Percentiles rank a stretch among this genome's conserved stretches.
These are phyloP conservation scores for Penicillium sp. DNA, from an alignment of 2,329 filamentous ascomycete species.

Conservation along the genomic window DNA sequence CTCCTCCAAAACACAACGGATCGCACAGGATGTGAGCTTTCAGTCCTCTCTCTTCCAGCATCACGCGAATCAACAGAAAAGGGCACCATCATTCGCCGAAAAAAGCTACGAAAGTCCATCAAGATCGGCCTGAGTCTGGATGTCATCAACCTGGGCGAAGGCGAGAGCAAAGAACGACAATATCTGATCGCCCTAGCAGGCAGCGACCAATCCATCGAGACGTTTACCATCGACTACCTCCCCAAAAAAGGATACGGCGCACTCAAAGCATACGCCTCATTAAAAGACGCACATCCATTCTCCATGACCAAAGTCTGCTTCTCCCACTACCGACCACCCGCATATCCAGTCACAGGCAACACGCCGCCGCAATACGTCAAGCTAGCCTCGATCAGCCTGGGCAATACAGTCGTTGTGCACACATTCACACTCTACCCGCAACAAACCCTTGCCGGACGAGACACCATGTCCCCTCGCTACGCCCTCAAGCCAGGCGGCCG, in stretches of 20 bases:
- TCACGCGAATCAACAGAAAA: constrained; percentile 15
- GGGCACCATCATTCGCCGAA: constrained; percentile 48
- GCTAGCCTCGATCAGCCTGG: constrained; percentile 76
- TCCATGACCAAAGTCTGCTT: constrained; percentile 56
- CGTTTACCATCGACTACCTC: constrained; percentile 72
- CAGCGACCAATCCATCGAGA: constrained; percentile 71
- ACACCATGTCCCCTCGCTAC: constrained; percentile 59
- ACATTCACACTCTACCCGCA: constrained; percentile 60
- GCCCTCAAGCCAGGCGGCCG: constrained; percentile 61
- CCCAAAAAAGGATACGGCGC: constrained; percentile 37
- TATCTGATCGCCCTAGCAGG: constrained; percentile 76
- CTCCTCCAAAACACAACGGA: constrained; percentile 55
- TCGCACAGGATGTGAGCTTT: constrained; percentile 53
- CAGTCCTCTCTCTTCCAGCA: constrained; percentile 41
- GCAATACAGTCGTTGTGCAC: constrained; percentile 75
- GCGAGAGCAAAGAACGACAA: constrained; percentile 61
- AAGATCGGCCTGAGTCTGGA: constrained; percentile 75
- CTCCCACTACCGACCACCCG: constrained; percentile 51
- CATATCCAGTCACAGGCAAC: constrained; percentile 44
- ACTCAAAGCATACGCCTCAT: constrained; percentile 49
- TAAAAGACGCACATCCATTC: constrained; percentile 54
- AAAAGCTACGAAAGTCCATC: constrained; percentile 63
- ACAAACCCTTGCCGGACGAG: constrained; percentile 34
- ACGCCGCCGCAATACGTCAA: constrained; percentile 61
- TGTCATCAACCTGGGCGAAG: constrained; percentile 62